Conservation (phyloP, 2,329 filamentous ascomycete genomes). For the Incumbomyces lentus region DNA sequence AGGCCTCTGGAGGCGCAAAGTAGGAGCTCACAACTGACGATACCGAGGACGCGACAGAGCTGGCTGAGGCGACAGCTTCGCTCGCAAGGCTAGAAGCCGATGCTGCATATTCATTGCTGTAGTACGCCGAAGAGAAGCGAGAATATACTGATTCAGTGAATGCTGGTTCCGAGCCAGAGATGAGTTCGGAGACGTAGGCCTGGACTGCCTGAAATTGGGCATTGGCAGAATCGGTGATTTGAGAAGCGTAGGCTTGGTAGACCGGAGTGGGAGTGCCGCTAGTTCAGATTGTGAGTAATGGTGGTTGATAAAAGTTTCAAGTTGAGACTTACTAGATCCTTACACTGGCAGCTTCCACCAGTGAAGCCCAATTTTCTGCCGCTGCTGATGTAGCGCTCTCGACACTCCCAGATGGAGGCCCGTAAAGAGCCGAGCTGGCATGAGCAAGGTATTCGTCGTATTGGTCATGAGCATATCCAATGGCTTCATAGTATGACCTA, state of each 20-base stretch:
- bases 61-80: conserved; percentile 35
- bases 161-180: conserved; percentile 65
- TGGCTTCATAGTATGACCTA: conserved; percentile 65
- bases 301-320: conserved; percentile 24
- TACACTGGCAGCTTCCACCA: conserved; percentile 55
- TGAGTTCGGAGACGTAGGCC: conserved; percentile 63
- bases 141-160: conserved; percentile 73
- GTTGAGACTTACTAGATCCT: conserved; percentile 60
- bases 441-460: conserved; percentile 66
- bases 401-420: conserved; percentile 31
- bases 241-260: conserved; percentile 46
- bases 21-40: conserved; percentile 31
- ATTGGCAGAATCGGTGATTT: conserved; percentile 50
- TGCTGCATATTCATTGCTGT: conserved; percentile 44
- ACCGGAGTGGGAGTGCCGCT: conserved; percentile 33
- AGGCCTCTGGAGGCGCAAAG: conserved; percentile 48
- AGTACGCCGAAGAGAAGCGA: conserved; percentile 61
- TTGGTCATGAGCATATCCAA: conserved; percentile 67
- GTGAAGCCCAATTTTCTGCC: conserved; percentile 52
- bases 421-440: conserved; percentile 54
- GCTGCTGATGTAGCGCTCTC: conserved; percentile 45
- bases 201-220: conserved; percentile 61
- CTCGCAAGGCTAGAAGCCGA: conserved; percentile 45
- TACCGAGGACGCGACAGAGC: conserved; percentile 22
- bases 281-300: neutral